Evolutionary conservation across 257 asterid species (phyloP).

Genomic region (Sherardia arvensis): DNA sequence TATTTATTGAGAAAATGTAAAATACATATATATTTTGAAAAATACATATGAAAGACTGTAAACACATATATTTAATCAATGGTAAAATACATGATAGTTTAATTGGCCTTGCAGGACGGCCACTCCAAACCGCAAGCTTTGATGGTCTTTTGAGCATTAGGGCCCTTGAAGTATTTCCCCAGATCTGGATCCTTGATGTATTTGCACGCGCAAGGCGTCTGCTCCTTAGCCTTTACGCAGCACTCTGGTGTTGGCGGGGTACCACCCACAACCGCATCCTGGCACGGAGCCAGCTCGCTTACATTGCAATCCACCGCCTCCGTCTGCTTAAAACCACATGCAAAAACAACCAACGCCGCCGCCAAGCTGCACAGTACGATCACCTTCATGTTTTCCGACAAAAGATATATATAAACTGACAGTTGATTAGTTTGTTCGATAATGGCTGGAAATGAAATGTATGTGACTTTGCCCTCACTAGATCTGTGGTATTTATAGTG

Average conservation of each 20-base stretch:
- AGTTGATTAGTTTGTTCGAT: too few species aligned
- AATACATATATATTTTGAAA: too few species aligned
- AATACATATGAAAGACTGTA: too few species aligned
- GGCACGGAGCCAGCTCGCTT: background rate
- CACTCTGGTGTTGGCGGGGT: slow-evolving; percentile 2
- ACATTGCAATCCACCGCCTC: background rate
- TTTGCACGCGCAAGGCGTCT: background rate
- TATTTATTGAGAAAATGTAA: too few species aligned
- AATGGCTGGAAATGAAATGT: too few species aligned
- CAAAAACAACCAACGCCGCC: background rate
- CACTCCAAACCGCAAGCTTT: background rate
- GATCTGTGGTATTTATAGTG: too few species aligned
- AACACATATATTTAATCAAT: too few species aligned
- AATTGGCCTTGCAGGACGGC: background rate
- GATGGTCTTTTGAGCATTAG: background rate
- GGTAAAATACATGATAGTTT: too few species aligned
- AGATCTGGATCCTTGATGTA: background rate
- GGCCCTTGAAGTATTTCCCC: background rate
- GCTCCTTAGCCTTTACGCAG: background rate
- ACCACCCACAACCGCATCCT: background rate
- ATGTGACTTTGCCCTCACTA: too few species aligned
- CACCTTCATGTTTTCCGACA: background rate
- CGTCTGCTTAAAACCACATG: background rate
- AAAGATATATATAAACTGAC: too few species aligned
- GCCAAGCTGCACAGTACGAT: background rate